Evolutionary conservation across 441 rosid species (phyloP), one percentile per base, ranked within the genome.

Genomic region (Pelargonium myrrhifolium): DNA sequence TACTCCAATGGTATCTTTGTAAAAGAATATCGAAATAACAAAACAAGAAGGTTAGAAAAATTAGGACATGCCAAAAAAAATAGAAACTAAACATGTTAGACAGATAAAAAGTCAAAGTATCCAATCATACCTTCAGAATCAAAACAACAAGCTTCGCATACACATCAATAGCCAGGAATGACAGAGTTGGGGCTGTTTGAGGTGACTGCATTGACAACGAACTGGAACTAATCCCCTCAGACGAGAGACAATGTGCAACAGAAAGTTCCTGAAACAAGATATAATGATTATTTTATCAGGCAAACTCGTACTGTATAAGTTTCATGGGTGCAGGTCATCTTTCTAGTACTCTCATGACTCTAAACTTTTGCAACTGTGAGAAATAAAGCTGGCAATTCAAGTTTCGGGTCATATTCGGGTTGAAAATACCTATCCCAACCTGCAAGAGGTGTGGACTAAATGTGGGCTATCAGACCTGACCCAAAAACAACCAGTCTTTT

Each of bases 101-200:
- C 10, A 59, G 37, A 56, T 10, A 18, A 55, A 39, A 3, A 55
- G n/a, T 22, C 35, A n/a, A 69, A 37, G 18, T 14, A 70, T 4
- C 40, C 43, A 40, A 43, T 15, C 47, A 26, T 61, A 74, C 77
- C 80, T 65, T 74, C 53, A 78, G 60, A 49, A 72, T 65, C 42
- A 64, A 69, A 49, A 68, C 65, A 55, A 78, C 76, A 64, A 78
- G 76, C 66, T 72, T 78, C 15, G 76, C 74, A 66, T 75, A 75
- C 22, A 67, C 59, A 55, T 78, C 78, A 0, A 71, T 78, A 9
- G 78, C 67, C 67, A 66, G 72, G 55, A 75, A 75, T 51, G 80
- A 77, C 22, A 72, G 63, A 56, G 39, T 69, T 40, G 39, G 70
- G 11, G 45, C 67, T 8, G 22, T 45, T 55, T 68, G 78, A 74